A percentile compares a stretch with the other conserved stretches of the same genome.
phyloP scores from a whole-genome alignment of 345 rosid genomes.

The Salix dunnii region DNA sequence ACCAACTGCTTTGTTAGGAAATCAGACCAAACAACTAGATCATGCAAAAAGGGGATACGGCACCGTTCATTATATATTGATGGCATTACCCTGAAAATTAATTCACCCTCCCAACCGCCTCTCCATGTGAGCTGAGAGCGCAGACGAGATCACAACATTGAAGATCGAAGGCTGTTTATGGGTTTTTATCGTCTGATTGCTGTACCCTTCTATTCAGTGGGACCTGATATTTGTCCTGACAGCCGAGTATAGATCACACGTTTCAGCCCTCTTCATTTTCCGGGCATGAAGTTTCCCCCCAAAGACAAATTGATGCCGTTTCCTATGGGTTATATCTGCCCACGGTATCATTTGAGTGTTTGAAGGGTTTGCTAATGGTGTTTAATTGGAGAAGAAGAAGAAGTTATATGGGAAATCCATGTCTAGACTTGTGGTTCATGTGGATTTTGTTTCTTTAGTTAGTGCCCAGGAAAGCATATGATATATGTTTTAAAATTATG shows the following conservation, averaged over 20 bases:
- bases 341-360: not conserved
- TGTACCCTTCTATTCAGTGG: not conserved
- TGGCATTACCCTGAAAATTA: no score
- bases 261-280: not conserved
- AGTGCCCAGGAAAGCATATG: not conserved
- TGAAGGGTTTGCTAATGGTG: not conserved
- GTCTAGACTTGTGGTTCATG: not conserved
- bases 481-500: not conserved
- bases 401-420: not conserved
- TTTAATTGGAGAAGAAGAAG: not conserved
- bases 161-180: no score
- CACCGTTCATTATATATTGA: no score
- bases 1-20: no score
- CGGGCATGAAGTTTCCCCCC: not conserved
- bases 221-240: not conserved
- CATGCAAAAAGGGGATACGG: no score
- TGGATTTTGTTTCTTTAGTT: not conserved
- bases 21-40: no score
- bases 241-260: not conserved
- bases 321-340: not conserved
- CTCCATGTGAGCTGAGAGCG: no score
- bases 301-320: not conserved
- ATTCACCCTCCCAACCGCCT: no score
- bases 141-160: no score
- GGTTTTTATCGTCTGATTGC: no score